These are phyloP conservation scores for Ensete glaucum DNA, from an alignment of 176 grass and related monocot species.

Conservation along the genomic window DNA sequence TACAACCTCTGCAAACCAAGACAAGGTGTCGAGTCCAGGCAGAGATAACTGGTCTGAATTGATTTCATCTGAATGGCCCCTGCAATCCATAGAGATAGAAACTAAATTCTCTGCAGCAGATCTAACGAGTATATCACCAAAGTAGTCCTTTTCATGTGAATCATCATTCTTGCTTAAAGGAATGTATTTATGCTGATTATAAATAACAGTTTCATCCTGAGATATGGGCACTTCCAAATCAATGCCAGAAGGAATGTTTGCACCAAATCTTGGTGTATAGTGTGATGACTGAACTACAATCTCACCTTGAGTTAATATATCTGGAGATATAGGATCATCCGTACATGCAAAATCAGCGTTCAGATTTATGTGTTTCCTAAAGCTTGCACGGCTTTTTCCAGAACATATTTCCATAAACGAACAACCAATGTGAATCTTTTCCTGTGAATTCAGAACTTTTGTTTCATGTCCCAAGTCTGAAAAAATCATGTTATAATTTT, in stretches of 20 bases:
- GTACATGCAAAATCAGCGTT: conserved; percentile 38
- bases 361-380: conserved; percentile 46
- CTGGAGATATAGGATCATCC: conserved; percentile 24
- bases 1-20: conserved; percentile 44
- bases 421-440: not conserved
- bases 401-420: not conserved
- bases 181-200: conserved; percentile 1
- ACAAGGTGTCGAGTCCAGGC: conserved; percentile 31
- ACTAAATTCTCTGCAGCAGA: conserved; percentile 36
- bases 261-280: not conserved
- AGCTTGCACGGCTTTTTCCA: conserved; percentile 19
- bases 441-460: conserved; percentile 3
- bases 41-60: not conserved
- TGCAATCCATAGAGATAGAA: conserved; percentile 27
- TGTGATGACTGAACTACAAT: conserved; percentile 1
- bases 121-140: conserved; percentile 23
- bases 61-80: not conserved
- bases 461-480: conserved; percentile 1
- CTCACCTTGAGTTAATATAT: conserved; percentile 2
- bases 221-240: not conserved
- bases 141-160: conserved; percentile 24
- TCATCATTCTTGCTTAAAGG: not conserved
- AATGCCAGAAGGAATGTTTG: not conserved
- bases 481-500: not conserved
- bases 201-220: not conserved